A percentile compares a stretch with the other conserved stretches of the same genome.
These are phyloP conservation scores for Euphorbia pulcherrima DNA, from an alignment of 345 rosid species.

Conservation along the genomic window DNA sequence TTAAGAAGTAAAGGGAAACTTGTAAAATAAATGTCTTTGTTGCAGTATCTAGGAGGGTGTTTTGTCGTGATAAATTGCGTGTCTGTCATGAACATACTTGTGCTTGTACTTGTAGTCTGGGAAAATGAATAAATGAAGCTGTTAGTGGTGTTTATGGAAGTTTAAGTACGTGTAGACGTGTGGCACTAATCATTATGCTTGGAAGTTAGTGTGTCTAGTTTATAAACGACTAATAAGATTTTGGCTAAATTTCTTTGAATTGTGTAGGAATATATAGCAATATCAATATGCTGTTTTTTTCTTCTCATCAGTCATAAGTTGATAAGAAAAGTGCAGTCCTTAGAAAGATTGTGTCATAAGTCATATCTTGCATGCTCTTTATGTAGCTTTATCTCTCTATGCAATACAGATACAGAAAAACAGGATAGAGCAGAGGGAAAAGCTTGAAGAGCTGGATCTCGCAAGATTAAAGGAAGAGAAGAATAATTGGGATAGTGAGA, in stretches of 20 bases:
- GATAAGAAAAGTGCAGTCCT: not conserved
- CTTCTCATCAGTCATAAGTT: no score
- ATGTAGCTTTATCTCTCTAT: not conserved
- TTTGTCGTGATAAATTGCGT: not conserved
- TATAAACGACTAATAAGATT: not conserved
- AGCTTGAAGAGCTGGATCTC: constrained; percentile 56
- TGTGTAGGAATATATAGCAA: not conserved
- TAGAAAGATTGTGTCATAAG: not conserved
- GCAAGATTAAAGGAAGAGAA: constrained; percentile 53
- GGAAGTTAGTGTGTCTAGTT: not conserved
- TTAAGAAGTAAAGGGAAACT: not conserved
- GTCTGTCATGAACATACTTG: not conserved
- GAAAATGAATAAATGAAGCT: not conserved
- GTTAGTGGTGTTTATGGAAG: not conserved
- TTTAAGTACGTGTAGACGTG: not conserved
- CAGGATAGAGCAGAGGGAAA: constrained; percentile 63
- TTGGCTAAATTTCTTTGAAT: not conserved
- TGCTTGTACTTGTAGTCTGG: not conserved
- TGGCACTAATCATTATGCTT: not conserved
- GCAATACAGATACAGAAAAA: constrained; percentile 60
- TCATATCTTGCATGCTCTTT: not conserved
- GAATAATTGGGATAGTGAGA: constrained; percentile 49
- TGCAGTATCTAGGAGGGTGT: constrained; percentile 7
- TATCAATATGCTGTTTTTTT: constrained; percentile 3
- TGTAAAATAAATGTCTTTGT: not conserved